Evolutionary conservation across 768 basidiomycete genomes (phyloP).

Genomic region (Boletus fagicola): DNA sequence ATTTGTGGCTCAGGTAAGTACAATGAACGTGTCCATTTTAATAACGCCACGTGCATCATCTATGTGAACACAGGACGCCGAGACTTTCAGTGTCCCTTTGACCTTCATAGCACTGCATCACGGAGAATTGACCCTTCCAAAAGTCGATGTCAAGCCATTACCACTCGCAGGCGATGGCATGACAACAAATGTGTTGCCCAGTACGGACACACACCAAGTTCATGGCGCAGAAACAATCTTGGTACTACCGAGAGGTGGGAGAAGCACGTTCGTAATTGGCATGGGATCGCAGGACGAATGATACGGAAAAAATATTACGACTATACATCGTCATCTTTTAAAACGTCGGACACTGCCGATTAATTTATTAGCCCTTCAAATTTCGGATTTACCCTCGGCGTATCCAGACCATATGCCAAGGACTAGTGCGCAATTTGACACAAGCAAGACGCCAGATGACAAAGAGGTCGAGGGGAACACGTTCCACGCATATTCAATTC

Average conservation of each 20-base stretch:
- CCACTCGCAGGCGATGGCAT: conserved; percentile 52
- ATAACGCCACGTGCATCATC: neutral
- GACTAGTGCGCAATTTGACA: conserved; percentile 51
- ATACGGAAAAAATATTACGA: neutral
- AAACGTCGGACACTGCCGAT: neutral
- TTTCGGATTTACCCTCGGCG: conserved; percentile 35
- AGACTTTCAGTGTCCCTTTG: conserved; percentile 56
- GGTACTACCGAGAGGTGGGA: conserved; percentile 78
- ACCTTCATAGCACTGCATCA: conserved; percentile 87
- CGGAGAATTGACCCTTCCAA: conserved; percentile 76
- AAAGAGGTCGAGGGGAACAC: conserved; percentile 74
- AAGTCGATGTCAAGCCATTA: conserved; percentile 61
- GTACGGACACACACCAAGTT: conserved; percentile 75
- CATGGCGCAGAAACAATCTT: conserved; percentile 82
- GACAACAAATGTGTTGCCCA: conserved; percentile 59
- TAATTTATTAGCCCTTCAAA: conserved; percentile 1
- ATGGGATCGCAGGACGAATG: conserved; percentile 50
- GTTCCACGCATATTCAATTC: conserved; percentile 87
- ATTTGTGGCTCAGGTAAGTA: conserved; percentile 66
- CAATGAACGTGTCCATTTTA: neutral
- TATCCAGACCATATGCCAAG: conserved; percentile 55
- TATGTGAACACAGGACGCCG: conserved; percentile 50
- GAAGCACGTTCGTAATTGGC: conserved; percentile 76
- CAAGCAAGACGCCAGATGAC: conserved; percentile 58
- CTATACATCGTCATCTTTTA: neutral